Conservation (phyloP, 768 basidiomycete species). For the Phylloporus sp. region DNA sequence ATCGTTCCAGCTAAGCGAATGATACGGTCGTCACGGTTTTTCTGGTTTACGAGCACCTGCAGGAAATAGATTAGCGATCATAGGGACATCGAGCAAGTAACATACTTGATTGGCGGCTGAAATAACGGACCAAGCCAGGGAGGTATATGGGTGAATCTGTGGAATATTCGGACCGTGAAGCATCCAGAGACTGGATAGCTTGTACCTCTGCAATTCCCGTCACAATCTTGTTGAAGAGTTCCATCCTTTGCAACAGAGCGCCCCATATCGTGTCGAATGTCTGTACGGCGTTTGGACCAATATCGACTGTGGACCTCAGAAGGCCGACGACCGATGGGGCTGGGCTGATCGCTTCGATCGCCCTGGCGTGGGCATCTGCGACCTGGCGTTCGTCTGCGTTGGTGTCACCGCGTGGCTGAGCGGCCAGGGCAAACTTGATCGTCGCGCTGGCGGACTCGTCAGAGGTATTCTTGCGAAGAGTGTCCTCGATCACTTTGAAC, state of each 20-base stretch:
- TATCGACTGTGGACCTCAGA: background rate
- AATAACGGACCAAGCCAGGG: too few relatives aligned
- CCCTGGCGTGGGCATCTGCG: background rate
- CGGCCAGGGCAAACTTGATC: background rate
- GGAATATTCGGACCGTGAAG: background rate
- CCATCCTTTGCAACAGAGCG: background rate
- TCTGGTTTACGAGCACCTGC: too few relatives aligned
- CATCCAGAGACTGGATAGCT: too few relatives aligned
- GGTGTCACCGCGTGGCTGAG: too few relatives aligned
- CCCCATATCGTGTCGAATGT: background rate
- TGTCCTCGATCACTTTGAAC: background rate
- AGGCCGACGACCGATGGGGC: background rate
- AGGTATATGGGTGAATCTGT: constrained; percentile 2
- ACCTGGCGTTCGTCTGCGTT: background rate
- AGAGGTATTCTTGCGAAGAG: background rate
- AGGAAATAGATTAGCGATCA: background rate
- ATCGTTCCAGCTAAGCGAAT: background rate
- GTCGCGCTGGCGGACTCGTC: background rate
- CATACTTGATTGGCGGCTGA: constrained; percentile 1
- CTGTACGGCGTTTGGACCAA: background rate
- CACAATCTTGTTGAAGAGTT: background rate
- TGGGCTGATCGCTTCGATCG: background rate
- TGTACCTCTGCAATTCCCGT: background rate
- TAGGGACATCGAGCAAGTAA: background rate
- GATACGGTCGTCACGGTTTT: background rate